Evolutionary conservation across 768 basidiomycete species (phyloP).

Genomic region (Kwoniella botswanensis): DNA sequence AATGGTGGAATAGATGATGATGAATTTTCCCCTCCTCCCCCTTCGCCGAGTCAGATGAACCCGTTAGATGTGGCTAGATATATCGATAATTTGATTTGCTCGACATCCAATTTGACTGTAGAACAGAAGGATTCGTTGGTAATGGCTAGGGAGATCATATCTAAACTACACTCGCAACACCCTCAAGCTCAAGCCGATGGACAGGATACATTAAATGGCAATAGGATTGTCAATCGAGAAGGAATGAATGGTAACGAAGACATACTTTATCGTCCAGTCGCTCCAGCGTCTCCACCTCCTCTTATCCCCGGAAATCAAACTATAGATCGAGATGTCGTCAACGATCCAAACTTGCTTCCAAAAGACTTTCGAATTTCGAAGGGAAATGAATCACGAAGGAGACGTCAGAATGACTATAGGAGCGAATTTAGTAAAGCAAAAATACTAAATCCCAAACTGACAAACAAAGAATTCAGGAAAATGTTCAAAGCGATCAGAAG

Average conservation of each 20-base stretch:
- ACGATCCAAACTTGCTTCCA: neutral
- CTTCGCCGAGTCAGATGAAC: neutral
- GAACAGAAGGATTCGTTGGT: constrained; percentile 9
- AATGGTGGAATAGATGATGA: constrained; percentile 5
- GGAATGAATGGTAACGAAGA: neutral
- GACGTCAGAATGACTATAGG: neutral
- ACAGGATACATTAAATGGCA: neutral
- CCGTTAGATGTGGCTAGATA: neutral
- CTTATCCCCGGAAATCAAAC: too few species aligned
- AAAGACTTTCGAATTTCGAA: too few species aligned
- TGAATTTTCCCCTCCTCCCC: constrained; percentile 2
- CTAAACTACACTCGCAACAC: neutral
- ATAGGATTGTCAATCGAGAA: neutral
- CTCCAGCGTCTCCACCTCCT: too few species aligned
- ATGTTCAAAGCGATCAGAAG: neutral
- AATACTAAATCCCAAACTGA: neutral
- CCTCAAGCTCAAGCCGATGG: neutral
- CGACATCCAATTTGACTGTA: neutral
- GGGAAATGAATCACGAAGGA: neutral
- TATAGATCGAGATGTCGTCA: neutral
- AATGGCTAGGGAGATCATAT: neutral
- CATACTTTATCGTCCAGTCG: neutral
- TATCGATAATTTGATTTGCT: constrained; percentile 1
- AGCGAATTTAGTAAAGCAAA: neutral
- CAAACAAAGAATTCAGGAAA: neutral